Conservation (phyloP, 2,329 filamentous ascomycete genomes). For the Madurella fahalii region DNA sequence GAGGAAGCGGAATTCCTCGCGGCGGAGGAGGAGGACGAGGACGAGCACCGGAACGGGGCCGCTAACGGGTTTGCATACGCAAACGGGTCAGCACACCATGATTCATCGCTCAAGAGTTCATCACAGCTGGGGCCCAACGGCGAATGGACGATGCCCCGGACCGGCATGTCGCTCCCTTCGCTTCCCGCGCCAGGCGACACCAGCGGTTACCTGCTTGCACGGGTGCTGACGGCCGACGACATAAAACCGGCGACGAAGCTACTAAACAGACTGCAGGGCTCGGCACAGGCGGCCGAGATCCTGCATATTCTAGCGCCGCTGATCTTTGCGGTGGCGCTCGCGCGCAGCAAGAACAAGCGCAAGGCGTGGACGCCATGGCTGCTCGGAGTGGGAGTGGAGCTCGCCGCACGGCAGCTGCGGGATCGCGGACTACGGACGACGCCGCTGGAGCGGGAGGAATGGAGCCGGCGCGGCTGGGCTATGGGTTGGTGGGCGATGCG, state of each 20-base stretch:
- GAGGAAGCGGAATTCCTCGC: slow-evolving; percentile 46
- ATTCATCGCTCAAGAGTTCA: slow-evolving; percentile 12
- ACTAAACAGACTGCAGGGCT: slow-evolving; percentile 74
- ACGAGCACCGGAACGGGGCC: slow-evolving; percentile 33
- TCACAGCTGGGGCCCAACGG: slow-evolving; percentile 21
- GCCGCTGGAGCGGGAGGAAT: slow-evolving; percentile 82
- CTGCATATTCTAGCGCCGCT: slow-evolving; percentile 88
- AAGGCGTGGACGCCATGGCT: slow-evolving; percentile 89
- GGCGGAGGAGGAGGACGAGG: slow-evolving; percentile 58
- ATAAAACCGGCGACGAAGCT: slow-evolving; percentile 88
- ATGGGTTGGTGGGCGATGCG: slow-evolving; percentile 96
- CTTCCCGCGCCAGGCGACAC: slow-evolving; percentile 80
- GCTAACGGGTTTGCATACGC: slow-evolving; percentile 13
- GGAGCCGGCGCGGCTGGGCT: slow-evolving; percentile 81
- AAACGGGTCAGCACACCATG: slow-evolving; percentile 10
- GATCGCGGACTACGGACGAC: slow-evolving; percentile 77
- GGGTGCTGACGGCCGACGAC: slow-evolving; percentile 91
- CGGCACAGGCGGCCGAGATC: slow-evolving; percentile 74
- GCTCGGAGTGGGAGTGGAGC: slow-evolving; percentile 78
- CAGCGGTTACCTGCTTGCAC: slow-evolving; percentile 78
- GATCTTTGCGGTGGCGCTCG: slow-evolving; percentile 78
- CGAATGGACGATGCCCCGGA: slow-evolving; percentile 92
- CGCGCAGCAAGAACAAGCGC: slow-evolving; percentile 59
- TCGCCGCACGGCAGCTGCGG: slow-evolving; percentile 77
- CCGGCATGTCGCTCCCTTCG: slow-evolving; percentile 77